phyloP scores from a whole-genome alignment of 768 basidiomycete genomes.

The Artomyces pyxidatus region DNA sequence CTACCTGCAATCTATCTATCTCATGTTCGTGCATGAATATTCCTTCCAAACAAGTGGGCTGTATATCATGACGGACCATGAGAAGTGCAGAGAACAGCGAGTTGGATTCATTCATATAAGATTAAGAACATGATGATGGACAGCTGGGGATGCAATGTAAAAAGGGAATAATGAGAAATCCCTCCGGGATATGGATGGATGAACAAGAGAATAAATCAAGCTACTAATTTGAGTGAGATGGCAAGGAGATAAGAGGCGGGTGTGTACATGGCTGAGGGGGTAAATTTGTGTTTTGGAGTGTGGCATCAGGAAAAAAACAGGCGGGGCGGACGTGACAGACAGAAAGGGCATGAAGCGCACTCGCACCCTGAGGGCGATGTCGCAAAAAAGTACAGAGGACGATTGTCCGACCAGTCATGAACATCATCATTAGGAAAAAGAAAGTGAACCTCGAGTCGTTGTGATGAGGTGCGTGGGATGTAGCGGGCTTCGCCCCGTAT shows the following conservation, averaged over 20 bases:
- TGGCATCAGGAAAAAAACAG: conserved; percentile 13
- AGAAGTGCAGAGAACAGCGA: background rate
- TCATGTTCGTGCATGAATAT: too few species aligned
- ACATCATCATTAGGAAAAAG: conserved; percentile 9
- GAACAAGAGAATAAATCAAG: conserved; percentile 29
- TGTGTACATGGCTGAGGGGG: conserved; percentile 7
- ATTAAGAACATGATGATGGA: conserved; percentile 25
- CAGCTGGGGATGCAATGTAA: conserved; percentile 16
- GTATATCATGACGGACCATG: background rate
- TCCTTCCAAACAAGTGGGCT: too few species aligned
- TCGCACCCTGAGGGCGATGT: background rate
- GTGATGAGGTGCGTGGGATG: conserved; percentile 13
- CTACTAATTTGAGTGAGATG: conserved; percentile 24
- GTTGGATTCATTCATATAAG: conserved; percentile 20
- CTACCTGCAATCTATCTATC: background rate
- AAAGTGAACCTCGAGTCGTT: conserved; percentile 8
- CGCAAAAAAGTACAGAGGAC: conserved; percentile 5
- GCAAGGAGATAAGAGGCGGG: conserved; percentile 18
- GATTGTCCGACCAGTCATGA: conserved; percentile 9
- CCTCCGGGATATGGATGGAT: conserved; percentile 10
- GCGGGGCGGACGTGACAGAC: conserved; percentile 6
- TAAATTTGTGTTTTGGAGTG: conserved; percentile 11
- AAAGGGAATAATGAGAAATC: conserved; percentile 20
- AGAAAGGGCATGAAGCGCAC: background rate
- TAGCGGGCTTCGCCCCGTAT: background rate